These are phyloP conservation scores for Coccomyxa subellipsoidea DNA, from an alignment of 163 green algal genomes.

Conservation along the genomic window DNA sequence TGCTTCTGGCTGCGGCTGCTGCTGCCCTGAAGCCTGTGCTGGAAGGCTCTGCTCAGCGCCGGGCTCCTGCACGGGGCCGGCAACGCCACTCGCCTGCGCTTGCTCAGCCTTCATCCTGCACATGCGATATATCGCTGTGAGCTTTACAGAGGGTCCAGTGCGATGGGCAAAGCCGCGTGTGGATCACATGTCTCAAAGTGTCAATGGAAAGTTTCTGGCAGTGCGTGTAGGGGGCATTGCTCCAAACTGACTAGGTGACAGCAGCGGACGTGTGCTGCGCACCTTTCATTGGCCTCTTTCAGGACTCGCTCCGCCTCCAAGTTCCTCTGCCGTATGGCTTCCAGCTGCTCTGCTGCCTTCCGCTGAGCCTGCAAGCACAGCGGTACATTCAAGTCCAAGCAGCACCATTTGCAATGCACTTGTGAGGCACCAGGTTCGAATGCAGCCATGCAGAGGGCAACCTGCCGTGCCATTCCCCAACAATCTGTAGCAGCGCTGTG, in stretches of 20 bases:
- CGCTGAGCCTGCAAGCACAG: neutral
- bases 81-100: neutral
- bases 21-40: neutral
- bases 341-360: neutral
- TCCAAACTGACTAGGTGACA: neutral
- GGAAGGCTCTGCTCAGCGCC: neutral
- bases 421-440: too few species aligned
- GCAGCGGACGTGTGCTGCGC: neutral
- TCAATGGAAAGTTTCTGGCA: neutral
- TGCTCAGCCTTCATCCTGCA: neutral
- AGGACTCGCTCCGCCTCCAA: neutral
- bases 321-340: neutral
- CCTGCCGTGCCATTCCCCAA: neutral
- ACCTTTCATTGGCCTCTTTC: neutral
- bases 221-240: neutral
- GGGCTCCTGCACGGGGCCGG: neutral
- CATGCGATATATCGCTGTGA: neutral
- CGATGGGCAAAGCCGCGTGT: neutral
- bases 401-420: neutral
- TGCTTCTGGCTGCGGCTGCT: neutral
- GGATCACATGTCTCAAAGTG: neutral
- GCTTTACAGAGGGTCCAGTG: neutral
- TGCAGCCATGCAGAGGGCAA: neutral
- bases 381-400: neutral
- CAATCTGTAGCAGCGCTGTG: neutral